Evolutionary conservation across 257 asterid genomes (phyloP).

Genomic region (Schizonepeta tenuifolia): DNA sequence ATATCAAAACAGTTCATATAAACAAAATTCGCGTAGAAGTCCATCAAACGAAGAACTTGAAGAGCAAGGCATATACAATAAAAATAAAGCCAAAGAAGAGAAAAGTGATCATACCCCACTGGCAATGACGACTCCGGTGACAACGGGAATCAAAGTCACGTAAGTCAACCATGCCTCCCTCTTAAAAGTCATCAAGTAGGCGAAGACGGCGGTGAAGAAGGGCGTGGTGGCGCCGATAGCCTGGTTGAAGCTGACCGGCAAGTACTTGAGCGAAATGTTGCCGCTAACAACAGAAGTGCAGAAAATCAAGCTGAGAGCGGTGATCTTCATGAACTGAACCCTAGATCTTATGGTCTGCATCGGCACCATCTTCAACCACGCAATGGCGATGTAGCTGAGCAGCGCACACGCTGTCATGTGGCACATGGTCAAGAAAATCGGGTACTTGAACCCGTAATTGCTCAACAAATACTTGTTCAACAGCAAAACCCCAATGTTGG

Average conservation of each 20-base stretch:
- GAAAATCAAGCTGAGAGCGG: constrained; percentile 77
- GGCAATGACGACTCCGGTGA: constrained; percentile 80
- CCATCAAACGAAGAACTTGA: constrained; percentile 21
- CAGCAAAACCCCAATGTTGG: constrained; percentile 84
- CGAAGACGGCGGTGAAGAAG: constrained; percentile 81
- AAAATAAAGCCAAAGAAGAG: background rate
- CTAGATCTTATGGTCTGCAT: constrained; percentile 90
- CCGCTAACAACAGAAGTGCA: constrained; percentile 89
- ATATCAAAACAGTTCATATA: background rate
- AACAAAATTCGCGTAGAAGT: background rate
- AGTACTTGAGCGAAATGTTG: constrained; percentile 72
- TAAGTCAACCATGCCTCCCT: constrained; percentile 87
- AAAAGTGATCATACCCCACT: constrained; percentile 65
- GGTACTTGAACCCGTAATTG: constrained; percentile 92
- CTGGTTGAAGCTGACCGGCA: constrained; percentile 91
- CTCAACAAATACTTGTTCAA: constrained; percentile 81
- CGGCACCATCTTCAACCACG: constrained; percentile 90
- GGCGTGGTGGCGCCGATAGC: constrained; percentile 94
- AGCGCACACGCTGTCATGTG: constrained; percentile 90
- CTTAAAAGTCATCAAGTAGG: constrained; percentile 71
- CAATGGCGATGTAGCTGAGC: constrained; percentile 88
- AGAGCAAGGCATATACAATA: background rate
- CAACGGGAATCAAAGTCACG: constrained; percentile 70
- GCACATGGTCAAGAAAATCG: constrained; percentile 86
- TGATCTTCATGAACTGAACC: constrained; percentile 80